phyloP scores from a whole-genome alignment of 2,329 filamentous ascomycete species.

The Cordyceps farinosa region DNA sequence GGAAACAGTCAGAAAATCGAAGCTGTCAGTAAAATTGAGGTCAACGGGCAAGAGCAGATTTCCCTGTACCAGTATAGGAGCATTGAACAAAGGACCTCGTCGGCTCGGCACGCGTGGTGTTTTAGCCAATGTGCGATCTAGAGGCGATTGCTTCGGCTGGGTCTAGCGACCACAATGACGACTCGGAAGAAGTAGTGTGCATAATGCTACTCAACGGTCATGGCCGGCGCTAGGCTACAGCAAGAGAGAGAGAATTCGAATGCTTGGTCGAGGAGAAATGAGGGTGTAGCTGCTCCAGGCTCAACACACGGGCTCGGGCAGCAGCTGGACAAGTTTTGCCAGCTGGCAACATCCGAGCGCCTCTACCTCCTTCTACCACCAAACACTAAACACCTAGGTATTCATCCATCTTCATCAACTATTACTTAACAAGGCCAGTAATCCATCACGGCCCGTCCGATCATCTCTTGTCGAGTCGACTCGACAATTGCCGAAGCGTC shows the following conservation, averaged over 20 bases:
- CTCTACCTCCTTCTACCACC: background rate
- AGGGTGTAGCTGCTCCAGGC: background rate
- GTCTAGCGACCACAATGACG: background rate
- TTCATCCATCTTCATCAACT: background rate
- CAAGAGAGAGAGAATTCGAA: background rate
- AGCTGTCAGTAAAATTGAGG: background rate
- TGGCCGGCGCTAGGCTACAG: background rate
- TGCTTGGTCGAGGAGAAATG: background rate
- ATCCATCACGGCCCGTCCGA: background rate
- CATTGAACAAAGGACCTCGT: background rate
- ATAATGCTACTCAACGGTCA: background rate
- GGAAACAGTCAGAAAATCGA: background rate
- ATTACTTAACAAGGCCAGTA: background rate
- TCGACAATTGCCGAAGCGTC: background rate
- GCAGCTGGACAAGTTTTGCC: background rate
- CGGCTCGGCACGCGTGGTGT: background rate
- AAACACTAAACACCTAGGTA: background rate
- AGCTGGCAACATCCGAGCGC: background rate
- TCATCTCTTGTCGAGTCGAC: background rate
- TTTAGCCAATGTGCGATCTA: background rate
- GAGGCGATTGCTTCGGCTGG: background rate
- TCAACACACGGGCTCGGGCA: background rate
- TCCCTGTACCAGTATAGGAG: background rate
- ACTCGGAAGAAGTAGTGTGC: background rate
- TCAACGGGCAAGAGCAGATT: background rate